Conservation (phyloP, 306 rosid species). For the Clitoria ternatea region DNA sequence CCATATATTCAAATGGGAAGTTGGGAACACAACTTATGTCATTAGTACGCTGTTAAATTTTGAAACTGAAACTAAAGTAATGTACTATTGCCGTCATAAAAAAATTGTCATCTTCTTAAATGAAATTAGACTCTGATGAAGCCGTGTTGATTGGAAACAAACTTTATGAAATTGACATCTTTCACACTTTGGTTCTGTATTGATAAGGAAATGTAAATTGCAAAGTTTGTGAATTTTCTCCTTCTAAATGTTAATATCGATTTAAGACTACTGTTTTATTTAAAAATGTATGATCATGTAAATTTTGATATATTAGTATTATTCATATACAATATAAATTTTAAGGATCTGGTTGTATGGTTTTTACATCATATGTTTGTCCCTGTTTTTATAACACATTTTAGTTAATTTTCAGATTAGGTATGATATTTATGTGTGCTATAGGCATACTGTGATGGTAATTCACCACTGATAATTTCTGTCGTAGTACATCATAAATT, state of each 20-base stretch:
- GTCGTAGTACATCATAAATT: not conserved
- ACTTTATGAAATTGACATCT: not conserved
- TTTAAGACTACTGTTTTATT: not conserved
- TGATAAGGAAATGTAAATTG: not conserved
- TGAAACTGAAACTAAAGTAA: not conserved
- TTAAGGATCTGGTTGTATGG: not conserved
- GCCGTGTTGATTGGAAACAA: not conserved
- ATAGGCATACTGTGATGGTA: not conserved
- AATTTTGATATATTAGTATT: not conserved
- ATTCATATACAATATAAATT: not conserved
- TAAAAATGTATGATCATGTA: not conserved
- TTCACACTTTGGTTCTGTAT: not conserved
- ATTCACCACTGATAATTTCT: not conserved
- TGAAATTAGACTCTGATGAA: not conserved
- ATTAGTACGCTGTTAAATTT: not conserved
- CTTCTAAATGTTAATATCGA: not conserved
- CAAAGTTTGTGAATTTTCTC: not conserved
- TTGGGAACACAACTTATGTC: not conserved
- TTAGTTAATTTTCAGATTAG: slow-evolving; percentile 2
- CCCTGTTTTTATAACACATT: not conserved
- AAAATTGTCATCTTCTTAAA: not conserved
- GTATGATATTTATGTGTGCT: not conserved
- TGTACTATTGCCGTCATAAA: not conserved
- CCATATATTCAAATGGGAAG: not conserved
- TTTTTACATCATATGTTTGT: not conserved